Conservation (phyloP, 106 monocot species). For the Platanthera guangdongensis region DNA sequence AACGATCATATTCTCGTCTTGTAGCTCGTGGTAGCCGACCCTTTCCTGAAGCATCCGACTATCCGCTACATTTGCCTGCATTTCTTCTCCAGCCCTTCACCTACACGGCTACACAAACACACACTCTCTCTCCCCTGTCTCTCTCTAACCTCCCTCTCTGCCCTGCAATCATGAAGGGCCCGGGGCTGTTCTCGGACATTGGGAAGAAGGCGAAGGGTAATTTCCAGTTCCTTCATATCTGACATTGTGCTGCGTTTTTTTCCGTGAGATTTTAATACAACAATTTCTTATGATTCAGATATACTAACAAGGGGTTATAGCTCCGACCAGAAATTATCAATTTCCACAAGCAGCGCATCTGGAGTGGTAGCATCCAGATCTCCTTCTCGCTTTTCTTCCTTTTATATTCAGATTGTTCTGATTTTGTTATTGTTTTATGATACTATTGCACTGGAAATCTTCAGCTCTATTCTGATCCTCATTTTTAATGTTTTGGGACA, state of each 20-base stretch:
- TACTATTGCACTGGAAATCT: not conserved
- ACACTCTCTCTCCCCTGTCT: not conserved
- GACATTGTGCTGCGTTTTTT: not conserved
- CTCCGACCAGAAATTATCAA: slow-evolving; percentile 23
- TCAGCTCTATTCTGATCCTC: not conserved
- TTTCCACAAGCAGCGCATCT: slow-evolving; percentile 15
- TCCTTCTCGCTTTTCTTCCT: not conserved
- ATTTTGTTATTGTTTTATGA: not conserved
- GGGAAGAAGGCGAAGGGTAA: slow-evolving; percentile 27
- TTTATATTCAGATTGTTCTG: not conserved
- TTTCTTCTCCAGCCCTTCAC: not conserved
- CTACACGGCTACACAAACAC: not conserved
- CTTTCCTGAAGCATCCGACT: too few relatives aligned
- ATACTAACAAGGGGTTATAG: slow-evolving; percentile 20
- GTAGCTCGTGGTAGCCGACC: too few relatives aligned
- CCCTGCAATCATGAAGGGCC: slow-evolving; percentile 16
- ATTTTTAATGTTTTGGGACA: not conserved
- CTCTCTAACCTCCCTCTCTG: not conserved
- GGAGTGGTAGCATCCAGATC: slow-evolving; percentile 20
- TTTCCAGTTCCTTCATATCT: not conserved
- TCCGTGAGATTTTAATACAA: not conserved
- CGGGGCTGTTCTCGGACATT: slow-evolving; percentile 24
- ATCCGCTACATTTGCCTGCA: not conserved
- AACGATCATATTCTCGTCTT: too few relatives aligned
- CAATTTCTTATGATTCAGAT: slow-evolving; percentile 5